Evolutionary conservation across 345 rosid genomes (phyloP), one percentile per base, ranked within the genome.

Genomic region (Iberis pinnata): DNA sequence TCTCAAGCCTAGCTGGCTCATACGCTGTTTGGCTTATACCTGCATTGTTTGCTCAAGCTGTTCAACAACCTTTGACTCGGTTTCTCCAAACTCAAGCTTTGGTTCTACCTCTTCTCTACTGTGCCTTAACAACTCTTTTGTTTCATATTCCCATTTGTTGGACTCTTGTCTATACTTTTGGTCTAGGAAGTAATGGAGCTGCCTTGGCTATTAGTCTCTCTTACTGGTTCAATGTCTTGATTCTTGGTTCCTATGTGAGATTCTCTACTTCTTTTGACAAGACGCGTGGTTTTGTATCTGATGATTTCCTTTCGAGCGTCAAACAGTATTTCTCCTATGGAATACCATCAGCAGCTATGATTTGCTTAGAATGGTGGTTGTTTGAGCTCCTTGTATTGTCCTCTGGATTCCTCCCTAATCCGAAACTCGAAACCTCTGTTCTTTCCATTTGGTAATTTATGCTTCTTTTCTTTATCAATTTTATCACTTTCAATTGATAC

Each of bases 401-500:
- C 10, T 80, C 80, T 2, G 87, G 85, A 25, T 60, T 83, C 10
- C 60, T 77, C 35, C 74, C 83, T 9, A 80, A 84, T 42, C 82
- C 83, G 20, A 60, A 77, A 15, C 73, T 79, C 36, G 78, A 81
- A 64, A 81, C 88, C 38, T 84, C 88, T 11, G 77, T 81, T 36
- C 85, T 81, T 58, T 75, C 85, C 0, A 72, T 84, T 54, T 80
- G 92, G 87, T 80, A 61, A 39, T 38, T 41, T 18, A 19, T 43
- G 26, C 19, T 18, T 22, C 39, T 18, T 22, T 45, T 1, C 18
- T 0, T n/a, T n/a, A n/a, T n/a, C n/a, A n/a, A n/a, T n/a, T n/a
- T n/a, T n/a, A n/a, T n/a, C n/a, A n/a, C n/a, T n/a, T n/a, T n/a
- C n/a, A n/a, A n/a, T n/a, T n/a, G n/a, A n/a, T n/a, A n/a, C n/a